Percentiles rank a stretch among this genome's conserved stretches.
Evolutionary conservation across 1,284 basidiomycete genomes (phyloP).

Genomic region (Rhizoctonia solani): DNA sequence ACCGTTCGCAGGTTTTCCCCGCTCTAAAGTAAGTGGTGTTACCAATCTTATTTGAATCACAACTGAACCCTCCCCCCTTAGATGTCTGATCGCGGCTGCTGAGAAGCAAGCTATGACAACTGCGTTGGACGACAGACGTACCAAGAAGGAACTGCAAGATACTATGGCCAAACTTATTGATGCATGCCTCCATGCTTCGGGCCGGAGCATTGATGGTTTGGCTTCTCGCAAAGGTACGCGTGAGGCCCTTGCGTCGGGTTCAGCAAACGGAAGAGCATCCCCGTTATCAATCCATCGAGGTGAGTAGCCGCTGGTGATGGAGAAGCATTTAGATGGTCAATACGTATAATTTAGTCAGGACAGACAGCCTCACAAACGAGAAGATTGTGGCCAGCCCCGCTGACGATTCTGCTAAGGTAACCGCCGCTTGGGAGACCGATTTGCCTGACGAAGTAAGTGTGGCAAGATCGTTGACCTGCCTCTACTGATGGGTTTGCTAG

Average conservation of each 20-base stretch:
- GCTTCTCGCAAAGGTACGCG: constrained; percentile 19
- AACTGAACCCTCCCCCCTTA: constrained; percentile 43
- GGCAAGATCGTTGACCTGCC: background rate
- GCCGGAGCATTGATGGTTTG: constrained; percentile 64
- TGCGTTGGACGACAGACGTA: constrained; percentile 84
- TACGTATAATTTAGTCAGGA: constrained; percentile 8
- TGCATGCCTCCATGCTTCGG: constrained; percentile 72
- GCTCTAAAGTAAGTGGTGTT: constrained; percentile 66
- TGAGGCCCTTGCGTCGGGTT: constrained; percentile 52
- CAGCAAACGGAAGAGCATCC: constrained; percentile 67
- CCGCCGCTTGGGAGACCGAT: constrained; percentile 35
- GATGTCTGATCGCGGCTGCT: constrained; percentile 78
- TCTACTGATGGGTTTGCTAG: constrained; percentile 45
- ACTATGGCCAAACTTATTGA: constrained; percentile 86
- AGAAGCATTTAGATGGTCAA: background rate
- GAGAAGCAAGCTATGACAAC: constrained; percentile 87
- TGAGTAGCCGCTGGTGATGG: constrained; percentile 38
- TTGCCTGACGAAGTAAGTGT: constrained; percentile 43
- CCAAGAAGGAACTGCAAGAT: constrained; percentile 93
- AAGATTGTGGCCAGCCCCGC: constrained; percentile 21
- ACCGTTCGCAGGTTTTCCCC: constrained; percentile 73
- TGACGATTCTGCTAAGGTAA: constrained; percentile 32
- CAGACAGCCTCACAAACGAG: constrained; percentile 10
- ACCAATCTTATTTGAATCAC: background rate
- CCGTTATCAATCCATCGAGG: constrained; percentile 59